Conservation (phyloP, 139 green algal genomes). For the Zygnema cylindricum region DNA sequence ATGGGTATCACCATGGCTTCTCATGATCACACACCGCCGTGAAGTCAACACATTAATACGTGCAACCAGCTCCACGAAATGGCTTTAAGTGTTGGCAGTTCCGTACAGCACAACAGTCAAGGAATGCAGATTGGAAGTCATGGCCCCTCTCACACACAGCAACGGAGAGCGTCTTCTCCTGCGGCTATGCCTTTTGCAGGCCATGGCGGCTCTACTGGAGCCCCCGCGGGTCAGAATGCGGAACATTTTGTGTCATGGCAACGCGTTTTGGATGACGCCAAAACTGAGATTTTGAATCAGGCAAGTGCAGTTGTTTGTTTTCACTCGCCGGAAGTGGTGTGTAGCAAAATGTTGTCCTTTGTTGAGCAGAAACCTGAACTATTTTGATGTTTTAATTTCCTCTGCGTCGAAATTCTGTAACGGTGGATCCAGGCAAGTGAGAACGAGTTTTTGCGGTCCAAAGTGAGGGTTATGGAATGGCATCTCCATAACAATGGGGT, state of each 20-base stretch:
- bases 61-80: too few relatives aligned
- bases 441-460: constrained; percentile 27
- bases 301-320: too few relatives aligned
- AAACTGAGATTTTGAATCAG: not conserved
- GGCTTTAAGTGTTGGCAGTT: not conserved
- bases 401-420: too few relatives aligned
- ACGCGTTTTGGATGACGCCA: not conserved
- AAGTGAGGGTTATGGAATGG: constrained; percentile 26
- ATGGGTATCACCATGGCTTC: too few relatives aligned
- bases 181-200: not conserved
- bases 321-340: too few relatives aligned
- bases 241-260: not conserved
- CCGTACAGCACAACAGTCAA: not conserved
- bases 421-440: not conserved
- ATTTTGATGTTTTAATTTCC: too few relatives aligned
- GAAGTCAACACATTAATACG: too few relatives aligned
- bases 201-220: not conserved
- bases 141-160: not conserved
- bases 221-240: not conserved
- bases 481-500: not conserved
- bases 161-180: not conserved
- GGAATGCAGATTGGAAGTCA: not conserved
- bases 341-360: too few relatives aligned
- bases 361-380: too few relatives aligned
- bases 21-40: too few relatives aligned